These are phyloP conservation scores for Chlamydomonas incerta DNA, from an alignment of 139 green algal species.

Conservation along the genomic window DNA sequence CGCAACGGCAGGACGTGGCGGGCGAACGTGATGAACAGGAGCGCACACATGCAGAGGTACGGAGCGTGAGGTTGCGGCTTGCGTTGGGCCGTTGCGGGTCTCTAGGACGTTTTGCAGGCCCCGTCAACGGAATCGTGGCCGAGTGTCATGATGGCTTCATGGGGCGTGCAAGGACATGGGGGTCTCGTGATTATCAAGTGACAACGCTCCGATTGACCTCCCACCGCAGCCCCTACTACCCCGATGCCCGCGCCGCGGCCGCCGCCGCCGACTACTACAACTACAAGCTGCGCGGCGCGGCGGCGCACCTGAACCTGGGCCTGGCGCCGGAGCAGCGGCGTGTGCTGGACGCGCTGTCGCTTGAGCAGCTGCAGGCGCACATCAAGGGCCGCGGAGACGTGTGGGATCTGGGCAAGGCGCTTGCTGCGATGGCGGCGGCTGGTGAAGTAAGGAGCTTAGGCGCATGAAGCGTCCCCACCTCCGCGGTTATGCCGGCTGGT, in stretches of 20 bases:
- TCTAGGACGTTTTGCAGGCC: too few relatives aligned
- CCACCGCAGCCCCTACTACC: slow-evolving; percentile 16
- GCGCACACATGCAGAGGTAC: background rate
- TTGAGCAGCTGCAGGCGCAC: slow-evolving; percentile 16
- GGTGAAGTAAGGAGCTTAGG: too few relatives aligned
- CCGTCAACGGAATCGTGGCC: too few relatives aligned
- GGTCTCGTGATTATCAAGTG: too few relatives aligned
- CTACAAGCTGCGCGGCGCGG: slow-evolving; percentile 23
- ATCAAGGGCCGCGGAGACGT: slow-evolving; percentile 30
- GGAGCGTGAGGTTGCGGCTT: background rate
- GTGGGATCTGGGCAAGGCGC: background rate
- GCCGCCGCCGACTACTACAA: slow-evolving; percentile 21
- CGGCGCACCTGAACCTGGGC: slow-evolving; percentile 22
- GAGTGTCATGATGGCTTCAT: too few relatives aligned
- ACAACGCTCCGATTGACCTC: too few relatives aligned
- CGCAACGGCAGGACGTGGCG: background rate
- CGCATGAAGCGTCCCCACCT: too few relatives aligned
- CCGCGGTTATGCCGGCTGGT: too few relatives aligned
- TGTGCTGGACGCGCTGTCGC: background rate
- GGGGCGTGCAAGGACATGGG: too few relatives aligned
- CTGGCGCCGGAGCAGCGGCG: slow-evolving; percentile 16
- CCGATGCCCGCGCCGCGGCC: background rate
- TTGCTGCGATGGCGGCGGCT: too few relatives aligned
- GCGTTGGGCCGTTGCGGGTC: background rate
- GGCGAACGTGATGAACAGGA: background rate